Conservation (phyloP, 129 eudicot species). For the Glebionis coronaria region DNA sequence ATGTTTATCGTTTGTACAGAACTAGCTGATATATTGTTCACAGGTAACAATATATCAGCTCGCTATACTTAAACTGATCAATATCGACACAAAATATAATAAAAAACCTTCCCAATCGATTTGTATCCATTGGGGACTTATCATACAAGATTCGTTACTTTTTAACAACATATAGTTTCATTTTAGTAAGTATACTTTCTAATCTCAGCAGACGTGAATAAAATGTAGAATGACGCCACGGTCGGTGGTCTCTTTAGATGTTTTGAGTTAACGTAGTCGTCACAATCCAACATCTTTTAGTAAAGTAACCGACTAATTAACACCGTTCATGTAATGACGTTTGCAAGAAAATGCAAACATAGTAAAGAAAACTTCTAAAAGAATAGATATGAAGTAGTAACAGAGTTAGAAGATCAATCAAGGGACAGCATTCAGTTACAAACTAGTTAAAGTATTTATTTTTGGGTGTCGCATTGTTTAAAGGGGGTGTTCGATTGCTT, state of each 20-base stretch:
- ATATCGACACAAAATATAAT: no score
- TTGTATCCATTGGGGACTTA: no score
- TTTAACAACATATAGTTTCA: no score
- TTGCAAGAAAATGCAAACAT: not conserved
- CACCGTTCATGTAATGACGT: slow-evolving; percentile 11
- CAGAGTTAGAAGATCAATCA: no score
- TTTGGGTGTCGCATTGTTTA: no score
- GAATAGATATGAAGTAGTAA: no score
- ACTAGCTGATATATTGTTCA: not conserved
- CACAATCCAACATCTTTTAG: slow-evolving; percentile 13
- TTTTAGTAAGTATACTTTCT: not conserved
- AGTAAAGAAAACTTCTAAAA: not conserved
- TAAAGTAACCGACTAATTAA: slow-evolving; percentile 15
- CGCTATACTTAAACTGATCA: no score
- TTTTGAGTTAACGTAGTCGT: slow-evolving; percentile 5
- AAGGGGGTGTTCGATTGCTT: no score
- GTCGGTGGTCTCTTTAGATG: slow-evolving; percentile 14
- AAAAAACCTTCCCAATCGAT: no score
- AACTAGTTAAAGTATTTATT: no score
- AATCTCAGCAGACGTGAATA: not conserved
- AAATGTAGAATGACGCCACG: slow-evolving; percentile 3
- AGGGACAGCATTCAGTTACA: no score
- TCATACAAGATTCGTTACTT: no score
- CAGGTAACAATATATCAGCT: not conserved
- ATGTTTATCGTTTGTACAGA: not conserved